A percentile compares a stretch with the other conserved stretches of the same genome.
Evolutionary conservation across 306 rosid genomes (phyloP).

Genomic region (Hippophae tibetana): DNA sequence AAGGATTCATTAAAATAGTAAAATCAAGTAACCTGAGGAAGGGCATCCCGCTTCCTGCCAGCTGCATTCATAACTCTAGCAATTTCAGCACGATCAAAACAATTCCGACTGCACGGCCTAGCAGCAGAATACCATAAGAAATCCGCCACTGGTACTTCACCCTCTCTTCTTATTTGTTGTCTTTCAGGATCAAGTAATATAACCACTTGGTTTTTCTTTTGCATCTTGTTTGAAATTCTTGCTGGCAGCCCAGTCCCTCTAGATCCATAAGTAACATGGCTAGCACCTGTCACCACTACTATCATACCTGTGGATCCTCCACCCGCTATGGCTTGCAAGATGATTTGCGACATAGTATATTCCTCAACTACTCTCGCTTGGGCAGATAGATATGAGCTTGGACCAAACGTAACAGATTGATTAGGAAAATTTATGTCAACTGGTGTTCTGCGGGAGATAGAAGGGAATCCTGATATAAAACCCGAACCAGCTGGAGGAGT

Average conservation of each 20-base stretch:
- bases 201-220: slow-evolving; percentile 84
- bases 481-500: slow-evolving; percentile 98
- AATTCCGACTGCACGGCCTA: slow-evolving; percentile 81
- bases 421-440: slow-evolving; percentile 40
- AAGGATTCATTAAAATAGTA: background rate
- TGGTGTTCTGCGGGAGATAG: slow-evolving; percentile 49
- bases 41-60: slow-evolving; percentile 86
- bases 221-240: slow-evolving; percentile 73
- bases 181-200: slow-evolving; percentile 89
- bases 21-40: slow-evolving; percentile 65
- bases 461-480: slow-evolving; percentile 65
- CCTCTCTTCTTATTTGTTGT: slow-evolving; percentile 77
- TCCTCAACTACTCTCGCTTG: slow-evolving; percentile 92
- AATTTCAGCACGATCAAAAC: slow-evolving; percentile 95
- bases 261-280: slow-evolving; percentile 77
- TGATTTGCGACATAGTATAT: slow-evolving; percentile 65
- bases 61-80: slow-evolving; percentile 99
- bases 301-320: slow-evolving; percentile 65
- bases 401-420: slow-evolving; percentile 67
- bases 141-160: slow-evolving; percentile 93
- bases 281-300: slow-evolving; percentile 84
- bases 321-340: slow-evolving; percentile 49
- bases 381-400: slow-evolving; percentile 79
- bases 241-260: slow-evolving; percentile 93
- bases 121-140: slow-evolving; percentile 97